Evolutionary conservation across 2,329 filamentous ascomycete genomes (phyloP), one percentile per base, ranked within the genome.

Genomic region (Dactylellina drechsleri): DNA sequence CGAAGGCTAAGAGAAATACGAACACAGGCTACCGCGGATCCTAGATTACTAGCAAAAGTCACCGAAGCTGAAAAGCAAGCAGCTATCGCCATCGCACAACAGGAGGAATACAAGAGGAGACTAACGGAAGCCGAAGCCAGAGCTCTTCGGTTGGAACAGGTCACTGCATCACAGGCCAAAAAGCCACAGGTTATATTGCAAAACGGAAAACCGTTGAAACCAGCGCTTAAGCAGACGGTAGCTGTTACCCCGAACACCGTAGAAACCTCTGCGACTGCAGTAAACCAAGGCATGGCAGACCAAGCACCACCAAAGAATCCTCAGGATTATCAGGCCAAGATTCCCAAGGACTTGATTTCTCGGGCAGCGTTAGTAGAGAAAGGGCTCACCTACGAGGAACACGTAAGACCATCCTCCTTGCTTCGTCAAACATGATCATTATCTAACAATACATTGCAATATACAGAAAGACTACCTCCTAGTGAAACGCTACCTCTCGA

Each of bases 1-100:
- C 59, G 72, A 66, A 75, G 71, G 59, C 71, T 75, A 75, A 75
- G 71, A 75, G 71, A 75, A 75, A 75, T 75, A 64, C 43, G 64
- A 52, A 68, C 64, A 75, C 71, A 75, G 71, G 71, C 71, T 68
- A 57, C 61, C 71, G 71, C 64, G 43, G 71, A 75, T 47, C 71
- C 71, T 40, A 68, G 71, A 53, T 68, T 75, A 65, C 58, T 52
- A 59, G 16, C 52, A 43, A 75, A 75, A 65, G 61, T 76, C 57
- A 64, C 65, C 45, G 66, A 76, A 62, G 66, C 66, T 40, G 72
- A 76, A 54, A 76, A 76, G 72, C 72, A 76, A 4, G 72, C 72
- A 18, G 72, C 72, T 66, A 66, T 76, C 47, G 72, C 72, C 31
- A 66, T 76, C 66, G 72, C 72, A 12, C 59, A 71, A 23, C 65